Evolutionary conservation across 495 filamentous ascomycete genomes (phyloP).

Genomic region (Aspergillus ellipticus): DNA sequence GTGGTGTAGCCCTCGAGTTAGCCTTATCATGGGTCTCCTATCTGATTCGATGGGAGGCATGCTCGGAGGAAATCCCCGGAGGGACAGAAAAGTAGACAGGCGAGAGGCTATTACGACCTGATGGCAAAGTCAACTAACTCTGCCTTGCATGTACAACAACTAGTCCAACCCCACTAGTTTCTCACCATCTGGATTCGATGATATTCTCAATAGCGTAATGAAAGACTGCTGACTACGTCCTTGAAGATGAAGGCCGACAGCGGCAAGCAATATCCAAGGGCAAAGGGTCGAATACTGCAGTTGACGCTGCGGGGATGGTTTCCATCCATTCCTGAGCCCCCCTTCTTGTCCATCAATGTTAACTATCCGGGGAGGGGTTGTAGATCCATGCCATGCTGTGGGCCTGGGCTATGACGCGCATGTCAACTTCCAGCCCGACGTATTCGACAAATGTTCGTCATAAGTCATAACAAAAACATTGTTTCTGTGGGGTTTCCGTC

Average conservation of each 20-base stretch:
- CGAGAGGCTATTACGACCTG: background rate
- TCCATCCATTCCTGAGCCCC: background rate
- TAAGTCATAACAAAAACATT: background rate
- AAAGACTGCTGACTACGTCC: background rate
- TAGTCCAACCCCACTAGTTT: background rate
- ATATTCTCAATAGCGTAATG: background rate
- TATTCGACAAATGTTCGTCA: background rate
- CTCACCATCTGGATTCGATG: background rate
- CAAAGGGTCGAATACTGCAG: too few species aligned
- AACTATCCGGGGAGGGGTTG: background rate
- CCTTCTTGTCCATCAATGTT: background rate
- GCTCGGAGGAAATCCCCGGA: background rate
- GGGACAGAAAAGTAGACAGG: too few species aligned
- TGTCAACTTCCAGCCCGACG: background rate
- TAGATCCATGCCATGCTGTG: background rate
- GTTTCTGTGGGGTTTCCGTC: background rate
- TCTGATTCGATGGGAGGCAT: background rate
- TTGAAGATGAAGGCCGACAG: too few species aligned
- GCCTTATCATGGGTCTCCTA: background rate
- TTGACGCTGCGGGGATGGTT: background rate
- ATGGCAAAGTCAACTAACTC: background rate
- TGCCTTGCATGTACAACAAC: background rate
- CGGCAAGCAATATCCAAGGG: too few species aligned
- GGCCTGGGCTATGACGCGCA: background rate
- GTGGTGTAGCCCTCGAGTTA: background rate